phyloP scores from a whole-genome alignment of 371 early-diverging fungal genomes.

The Rhizopus arrhizus region DNA sequence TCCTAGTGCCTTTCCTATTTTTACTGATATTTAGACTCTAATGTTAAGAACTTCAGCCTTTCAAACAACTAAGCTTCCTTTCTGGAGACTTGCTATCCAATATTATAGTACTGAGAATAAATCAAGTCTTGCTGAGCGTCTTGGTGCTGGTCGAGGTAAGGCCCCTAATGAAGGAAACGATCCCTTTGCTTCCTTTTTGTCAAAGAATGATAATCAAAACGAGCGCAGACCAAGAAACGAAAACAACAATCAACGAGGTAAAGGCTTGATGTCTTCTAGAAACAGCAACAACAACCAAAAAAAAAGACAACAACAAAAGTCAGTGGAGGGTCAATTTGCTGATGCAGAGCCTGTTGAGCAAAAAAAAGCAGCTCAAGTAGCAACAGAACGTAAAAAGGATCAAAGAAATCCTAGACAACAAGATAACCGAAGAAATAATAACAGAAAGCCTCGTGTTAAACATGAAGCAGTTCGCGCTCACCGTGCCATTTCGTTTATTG shows the following conservation, averaged over 20 bases:
- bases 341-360: slow-evolving; percentile 21
- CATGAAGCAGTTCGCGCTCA: slow-evolving; percentile 28
- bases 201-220: slow-evolving; percentile 11
- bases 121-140: slow-evolving; percentile 30
- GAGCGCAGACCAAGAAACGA: slow-evolving; percentile 6
- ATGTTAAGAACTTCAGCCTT: slow-evolving; percentile 1
- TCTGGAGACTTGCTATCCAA: neutral
- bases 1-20: slow-evolving; percentile 10
- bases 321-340: slow-evolving; percentile 28
- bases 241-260: slow-evolving; percentile 6
- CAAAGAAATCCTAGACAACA: neutral
- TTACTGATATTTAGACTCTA: too few species aligned
- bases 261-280: slow-evolving; percentile 13
- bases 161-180: slow-evolving; percentile 25
- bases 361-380: neutral
- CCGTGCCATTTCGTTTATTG: slow-evolving; percentile 46
- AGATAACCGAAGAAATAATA: slow-evolving; percentile 11
- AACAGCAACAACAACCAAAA: slow-evolving; percentile 19
- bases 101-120: slow-evolving; percentile 2
- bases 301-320: slow-evolving; percentile 9
- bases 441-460: slow-evolving; percentile 12
- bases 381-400: slow-evolving; percentile 1
- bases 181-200: slow-evolving; percentile 42
- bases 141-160: slow-evolving; percentile 50
- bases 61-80: neutral